A percentile compares a stretch with the other conserved stretches of the same genome.
phyloP scores from a whole-genome alignment of 306 rosid genomes.

The Rosa lucieae region DNA sequence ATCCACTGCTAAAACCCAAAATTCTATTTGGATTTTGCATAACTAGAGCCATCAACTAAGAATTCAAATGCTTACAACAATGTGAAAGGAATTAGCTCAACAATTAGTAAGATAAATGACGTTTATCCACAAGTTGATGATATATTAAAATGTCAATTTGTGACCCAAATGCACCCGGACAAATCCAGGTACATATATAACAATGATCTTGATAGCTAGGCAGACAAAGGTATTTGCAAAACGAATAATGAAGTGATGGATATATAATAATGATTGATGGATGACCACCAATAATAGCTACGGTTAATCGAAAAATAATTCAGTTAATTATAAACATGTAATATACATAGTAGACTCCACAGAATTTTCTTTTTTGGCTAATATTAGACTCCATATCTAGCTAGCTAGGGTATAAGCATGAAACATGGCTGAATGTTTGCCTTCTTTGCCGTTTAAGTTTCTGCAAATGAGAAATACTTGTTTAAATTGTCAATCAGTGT shows the following conservation, averaged over 20 bases:
- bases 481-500: background rate
- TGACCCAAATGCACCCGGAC: background rate
- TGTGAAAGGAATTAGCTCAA: slow-evolving; percentile 1
- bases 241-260: background rate
- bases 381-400: background rate
- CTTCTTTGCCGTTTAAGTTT: slow-evolving; percentile 7
- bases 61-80: background rate
- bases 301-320: background rate
- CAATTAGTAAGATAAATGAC: background rate
- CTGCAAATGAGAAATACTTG: background rate
- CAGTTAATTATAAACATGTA: background rate
- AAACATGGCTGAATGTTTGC: slow-evolving; percentile 14
- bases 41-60: background rate
- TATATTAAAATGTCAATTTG: background rate
- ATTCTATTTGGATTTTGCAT: slow-evolving; percentile 2
- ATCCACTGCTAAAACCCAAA: background rate
- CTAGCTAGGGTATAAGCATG: background rate
- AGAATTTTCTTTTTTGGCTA: no score
- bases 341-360: no score
- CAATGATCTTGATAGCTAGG: background rate
- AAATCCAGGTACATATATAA: background rate
- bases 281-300: background rate
- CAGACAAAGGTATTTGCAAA: background rate
- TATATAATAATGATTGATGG: background rate
- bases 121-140: slow-evolving; percentile 1